Evolutionary conservation across 257 asterid species (phyloP), one percentile per base, ranked within the genome.

Genomic region (Nicotiana undulata): DNA sequence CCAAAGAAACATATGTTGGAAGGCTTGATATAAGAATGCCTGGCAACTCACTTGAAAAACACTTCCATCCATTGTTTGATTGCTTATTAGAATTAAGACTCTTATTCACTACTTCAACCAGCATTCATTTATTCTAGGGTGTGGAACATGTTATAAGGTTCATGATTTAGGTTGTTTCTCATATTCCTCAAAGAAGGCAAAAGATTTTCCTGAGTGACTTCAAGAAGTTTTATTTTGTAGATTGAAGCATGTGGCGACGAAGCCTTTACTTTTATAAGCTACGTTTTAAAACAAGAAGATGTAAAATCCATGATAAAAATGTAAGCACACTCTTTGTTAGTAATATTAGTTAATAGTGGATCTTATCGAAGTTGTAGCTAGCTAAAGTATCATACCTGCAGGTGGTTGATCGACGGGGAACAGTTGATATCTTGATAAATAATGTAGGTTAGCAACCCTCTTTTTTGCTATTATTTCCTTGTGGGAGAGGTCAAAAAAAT

Each of bases 351-450:
- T 20, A 60, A 55, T 84, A 78, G 37, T 31, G 78, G 67, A 46
- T 28, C 5, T 51, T 80, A 40, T 53, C 59, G 52, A 64, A 60
- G 13, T 40, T 28, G 63, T 82, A 58, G 24, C 74, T 77, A 64
- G 79, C 82, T 80, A 80, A 79, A 86, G 76, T 6, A 22, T 72
- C 22, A 72, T 55, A 22, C 20, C 77, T 82, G 85, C 93, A 96
- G 99, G 98, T 97, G 84, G 88, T 92, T 83, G 96, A 90, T 82
- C 90, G 96, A 34, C 94, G 99, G 99, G 99, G 98, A 85, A 90
- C 99, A 4, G 81, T 96, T 12, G 99, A 96, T 87, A 83, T 96
- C 80, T 85, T 96, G 91, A 85, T 96, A 79, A 96, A 96, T 51
- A 96, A 96, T 90, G 99, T 98, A 85, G 99, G 98, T 96, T 55